phyloP scores from a whole-genome alignment of 495 filamentous ascomycete genomes.

The Aspergillus ostianus region DNA sequence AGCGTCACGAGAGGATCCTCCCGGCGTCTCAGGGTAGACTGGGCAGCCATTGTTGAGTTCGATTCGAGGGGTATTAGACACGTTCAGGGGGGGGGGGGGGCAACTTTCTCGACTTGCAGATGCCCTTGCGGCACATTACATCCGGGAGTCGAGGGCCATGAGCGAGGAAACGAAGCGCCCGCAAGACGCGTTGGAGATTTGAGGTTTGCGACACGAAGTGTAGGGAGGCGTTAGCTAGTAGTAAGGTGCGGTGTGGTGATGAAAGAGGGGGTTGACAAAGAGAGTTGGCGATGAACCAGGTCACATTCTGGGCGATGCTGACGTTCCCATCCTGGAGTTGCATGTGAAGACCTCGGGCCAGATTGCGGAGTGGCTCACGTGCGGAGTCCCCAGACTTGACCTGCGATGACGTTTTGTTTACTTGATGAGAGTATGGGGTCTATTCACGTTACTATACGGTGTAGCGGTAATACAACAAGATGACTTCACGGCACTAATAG shows the following conservation, averaged over 20 bases:
- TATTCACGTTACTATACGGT: too few species aligned
- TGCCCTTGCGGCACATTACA: constrained; percentile 18
- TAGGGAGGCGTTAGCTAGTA: not conserved
- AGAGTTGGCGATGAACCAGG: constrained; percentile 9
- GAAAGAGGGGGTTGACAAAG: not conserved
- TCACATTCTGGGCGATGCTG: constrained; percentile 13
- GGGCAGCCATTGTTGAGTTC: constrained; percentile 64
- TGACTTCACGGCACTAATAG: too few species aligned
- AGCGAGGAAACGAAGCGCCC: constrained; percentile 3
- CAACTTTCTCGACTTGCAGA: constrained; percentile 2
- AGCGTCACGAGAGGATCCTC: constrained; percentile 69
- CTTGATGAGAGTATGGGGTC: too few species aligned
- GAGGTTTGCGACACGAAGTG: not conserved
- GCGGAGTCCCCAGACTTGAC: constrained; percentile 20
- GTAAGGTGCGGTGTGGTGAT: not conserved
- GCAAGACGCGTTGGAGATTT: constrained; percentile 1
- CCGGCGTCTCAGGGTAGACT: constrained; percentile 74
- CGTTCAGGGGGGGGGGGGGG: not conserved
- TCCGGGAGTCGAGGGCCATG: constrained; percentile 20
- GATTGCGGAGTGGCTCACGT: constrained; percentile 21
- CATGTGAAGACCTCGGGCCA: constrained; percentile 36
- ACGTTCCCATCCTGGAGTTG: constrained; percentile 11
- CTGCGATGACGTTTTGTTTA: not conserved
- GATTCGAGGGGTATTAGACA: not conserved
- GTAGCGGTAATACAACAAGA: too few species aligned